phyloP scores from a whole-genome alignment of 139 green algal genomes.

The Axilococcus clingmanii region DNA sequence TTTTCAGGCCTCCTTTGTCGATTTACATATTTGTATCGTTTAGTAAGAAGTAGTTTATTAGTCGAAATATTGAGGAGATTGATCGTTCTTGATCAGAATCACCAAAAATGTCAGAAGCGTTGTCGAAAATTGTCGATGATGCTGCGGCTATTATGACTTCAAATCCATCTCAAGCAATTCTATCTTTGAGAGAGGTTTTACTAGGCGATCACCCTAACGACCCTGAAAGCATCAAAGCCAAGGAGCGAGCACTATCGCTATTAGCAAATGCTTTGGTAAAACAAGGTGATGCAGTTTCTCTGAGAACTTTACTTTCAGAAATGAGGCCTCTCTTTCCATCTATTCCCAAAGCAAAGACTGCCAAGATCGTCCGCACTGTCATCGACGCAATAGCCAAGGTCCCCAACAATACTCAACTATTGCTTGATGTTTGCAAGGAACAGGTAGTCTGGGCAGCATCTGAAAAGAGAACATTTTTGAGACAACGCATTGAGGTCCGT shows the following conservation, averaged over 20 bases:
- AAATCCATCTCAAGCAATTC: neutral
- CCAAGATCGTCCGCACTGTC: slow-evolving; percentile 91
- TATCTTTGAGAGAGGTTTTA: slow-evolving; percentile 24
- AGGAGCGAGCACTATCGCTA: slow-evolving; percentile 50
- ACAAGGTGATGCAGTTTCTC: slow-evolving; percentile 47
- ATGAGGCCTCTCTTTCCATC: slow-evolving; percentile 74
- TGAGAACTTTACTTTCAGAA: slow-evolving; percentile 71
- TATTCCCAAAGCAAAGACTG: slow-evolving; percentile 97
- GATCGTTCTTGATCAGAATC: neutral
- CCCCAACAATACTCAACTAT: slow-evolving; percentile 71
- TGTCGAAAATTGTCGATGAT: neutral
- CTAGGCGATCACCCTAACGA: slow-evolving; percentile 34
- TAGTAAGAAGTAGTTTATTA: too few species aligned
- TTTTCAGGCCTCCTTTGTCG: too few species aligned
- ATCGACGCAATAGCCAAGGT: slow-evolving; percentile 90
- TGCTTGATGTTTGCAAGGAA: slow-evolving; percentile 90
- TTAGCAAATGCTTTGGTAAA: slow-evolving; percentile 32
- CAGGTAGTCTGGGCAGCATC: slow-evolving; percentile 83
- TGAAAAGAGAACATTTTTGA: slow-evolving; percentile 95
- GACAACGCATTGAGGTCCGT: slow-evolving; percentile 84
- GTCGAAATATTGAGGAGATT: too few species aligned
- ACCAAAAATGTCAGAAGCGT: slow-evolving; percentile 2
- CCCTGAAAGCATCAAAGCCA: slow-evolving; percentile 63
- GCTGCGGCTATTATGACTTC: neutral
- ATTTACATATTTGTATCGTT: too few species aligned